Conservation (phyloP, 2,329 filamentous ascomycete genomes). For the Talaromyces sp. region DNA sequence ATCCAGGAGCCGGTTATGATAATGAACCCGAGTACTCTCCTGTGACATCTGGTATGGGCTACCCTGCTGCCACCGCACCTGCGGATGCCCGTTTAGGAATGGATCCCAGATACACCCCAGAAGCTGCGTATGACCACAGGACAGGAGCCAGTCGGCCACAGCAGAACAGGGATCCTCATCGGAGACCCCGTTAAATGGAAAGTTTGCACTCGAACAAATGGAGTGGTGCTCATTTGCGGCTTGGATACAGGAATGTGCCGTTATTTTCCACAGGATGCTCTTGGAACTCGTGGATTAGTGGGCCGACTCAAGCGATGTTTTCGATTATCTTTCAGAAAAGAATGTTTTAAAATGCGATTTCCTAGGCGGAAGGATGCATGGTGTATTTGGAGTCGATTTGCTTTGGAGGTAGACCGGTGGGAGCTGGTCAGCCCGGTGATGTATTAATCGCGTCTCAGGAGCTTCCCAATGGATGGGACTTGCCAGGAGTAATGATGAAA, state of each 20-base stretch:
- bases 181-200: conserved; percentile 36
- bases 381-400: conserved; percentile 18
- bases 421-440: conserved; percentile 9
- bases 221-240: not conserved
- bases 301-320: conserved; percentile 4
- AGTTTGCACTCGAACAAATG: not conserved
- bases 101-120: conserved; percentile 45
- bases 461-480: conserved; percentile 7
- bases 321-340: conserved; percentile 14
- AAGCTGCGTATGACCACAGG: conserved; percentile 37
- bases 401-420: conserved; percentile 7
- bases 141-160: conserved; percentile 37
- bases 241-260: conserved; percentile 7
- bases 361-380: conserved; percentile 12
- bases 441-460: conserved; percentile 8
- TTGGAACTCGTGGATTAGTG: conserved; percentile 3
- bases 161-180: conserved; percentile 39
- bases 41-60: conserved; percentile 41
- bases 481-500: conserved; percentile 18
- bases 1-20: conserved; percentile 44
- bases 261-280: not conserved
- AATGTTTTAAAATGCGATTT: conserved; percentile 15
- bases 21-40: conserved; percentile 43
- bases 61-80: conserved; percentile 40
- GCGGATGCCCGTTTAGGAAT: conserved; percentile 45